Conservation (phyloP, 2,329 filamentous ascomycete species). For the Scedosporium boydii region DNA sequence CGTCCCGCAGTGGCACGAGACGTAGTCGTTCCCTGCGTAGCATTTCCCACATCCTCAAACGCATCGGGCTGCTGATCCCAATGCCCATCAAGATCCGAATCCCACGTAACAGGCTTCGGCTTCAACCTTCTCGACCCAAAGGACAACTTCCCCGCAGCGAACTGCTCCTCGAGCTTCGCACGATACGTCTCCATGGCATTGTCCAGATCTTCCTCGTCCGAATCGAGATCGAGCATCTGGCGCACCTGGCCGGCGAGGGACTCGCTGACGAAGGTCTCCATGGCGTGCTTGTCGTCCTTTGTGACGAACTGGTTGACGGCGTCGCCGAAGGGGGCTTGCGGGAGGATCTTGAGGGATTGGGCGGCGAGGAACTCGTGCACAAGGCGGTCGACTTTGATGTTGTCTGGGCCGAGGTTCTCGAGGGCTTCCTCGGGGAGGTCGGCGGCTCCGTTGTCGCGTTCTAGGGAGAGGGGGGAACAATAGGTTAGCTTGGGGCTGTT, state of each 20-base stretch:
- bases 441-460: constrained; percentile 35
- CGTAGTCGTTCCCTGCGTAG: not conserved
- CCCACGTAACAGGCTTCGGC: constrained; percentile 72
- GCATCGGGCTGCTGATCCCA: constrained; percentile 74
- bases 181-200: constrained; percentile 66
- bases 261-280: constrained; percentile 71
- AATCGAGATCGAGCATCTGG: constrained; percentile 56
- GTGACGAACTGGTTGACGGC: constrained; percentile 88
- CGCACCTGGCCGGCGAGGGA: constrained; percentile 62
- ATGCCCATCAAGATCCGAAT: constrained; percentile 76
- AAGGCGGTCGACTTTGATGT: constrained; percentile 75
- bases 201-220: constrained; percentile 58
- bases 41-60: constrained; percentile 14
- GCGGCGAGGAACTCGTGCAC: constrained; percentile 80
- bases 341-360: constrained; percentile 85
- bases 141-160: constrained; percentile 52
- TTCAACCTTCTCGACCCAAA: constrained; percentile 44
- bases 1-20: constrained; percentile 1
- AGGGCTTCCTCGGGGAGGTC: constrained; percentile 53
- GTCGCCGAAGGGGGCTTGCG: constrained; percentile 85
- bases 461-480: constrained; percentile 9
- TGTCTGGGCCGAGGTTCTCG: constrained; percentile 35
- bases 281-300: constrained; percentile 89
- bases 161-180: constrained; percentile 59
- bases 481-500: constrained; percentile 11